Percentiles rank a stretch among this genome's conserved stretches.
Evolutionary conservation across 257 asterid genomes (phyloP).

Genomic region (Plantago elongata): DNA sequence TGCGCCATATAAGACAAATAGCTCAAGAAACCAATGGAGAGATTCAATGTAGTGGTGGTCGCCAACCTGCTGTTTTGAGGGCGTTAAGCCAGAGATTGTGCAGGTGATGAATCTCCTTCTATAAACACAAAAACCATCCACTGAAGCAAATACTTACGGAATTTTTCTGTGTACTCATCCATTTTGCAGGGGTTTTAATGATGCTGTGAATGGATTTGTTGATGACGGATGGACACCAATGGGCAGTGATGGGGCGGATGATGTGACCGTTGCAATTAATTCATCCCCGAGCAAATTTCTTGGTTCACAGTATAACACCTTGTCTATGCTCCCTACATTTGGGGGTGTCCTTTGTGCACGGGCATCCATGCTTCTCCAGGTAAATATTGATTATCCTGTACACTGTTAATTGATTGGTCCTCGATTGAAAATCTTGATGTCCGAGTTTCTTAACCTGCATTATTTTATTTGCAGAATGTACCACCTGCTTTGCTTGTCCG

Average conservation of each 20-base stretch:
- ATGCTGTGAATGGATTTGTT: slow-evolving; percentile 90
- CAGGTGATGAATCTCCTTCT: slow-evolving; percentile 38
- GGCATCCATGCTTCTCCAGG: slow-evolving; percentile 98
- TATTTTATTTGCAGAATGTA: slow-evolving; percentile 45
- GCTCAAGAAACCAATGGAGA: slow-evolving; percentile 92
- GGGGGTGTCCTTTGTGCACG: slow-evolving; percentile 94
- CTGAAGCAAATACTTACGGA: too few relatives aligned
- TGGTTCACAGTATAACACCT: slow-evolving; percentile 56
- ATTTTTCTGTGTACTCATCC: not conserved
- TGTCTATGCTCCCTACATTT: slow-evolving; percentile 67
- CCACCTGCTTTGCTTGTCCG: slow-evolving; percentile 81
- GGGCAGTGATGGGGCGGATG: slow-evolving; percentile 84
- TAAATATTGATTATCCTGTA: slow-evolving; percentile 9
- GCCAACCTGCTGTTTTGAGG: slow-evolving; percentile 86
- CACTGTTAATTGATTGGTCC: not conserved
- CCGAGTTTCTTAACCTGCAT: not conserved
- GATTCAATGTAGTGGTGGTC: slow-evolving; percentile 69
- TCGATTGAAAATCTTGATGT: too few relatives aligned
- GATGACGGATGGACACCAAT: slow-evolving; percentile 94
- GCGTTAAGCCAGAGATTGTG: slow-evolving; percentile 79
- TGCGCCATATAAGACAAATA: slow-evolving; percentile 79
- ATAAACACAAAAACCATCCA: not conserved
- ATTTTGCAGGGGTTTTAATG: slow-evolving; percentile 74
- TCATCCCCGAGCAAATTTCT: slow-evolving; percentile 73
- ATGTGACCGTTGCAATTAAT: slow-evolving; percentile 74